A percentile compares a stretch with the other conserved stretches of the same genome.
phyloP scores from a whole-genome alignment of 345 rosid genomes.

The Populus deltoides region DNA sequence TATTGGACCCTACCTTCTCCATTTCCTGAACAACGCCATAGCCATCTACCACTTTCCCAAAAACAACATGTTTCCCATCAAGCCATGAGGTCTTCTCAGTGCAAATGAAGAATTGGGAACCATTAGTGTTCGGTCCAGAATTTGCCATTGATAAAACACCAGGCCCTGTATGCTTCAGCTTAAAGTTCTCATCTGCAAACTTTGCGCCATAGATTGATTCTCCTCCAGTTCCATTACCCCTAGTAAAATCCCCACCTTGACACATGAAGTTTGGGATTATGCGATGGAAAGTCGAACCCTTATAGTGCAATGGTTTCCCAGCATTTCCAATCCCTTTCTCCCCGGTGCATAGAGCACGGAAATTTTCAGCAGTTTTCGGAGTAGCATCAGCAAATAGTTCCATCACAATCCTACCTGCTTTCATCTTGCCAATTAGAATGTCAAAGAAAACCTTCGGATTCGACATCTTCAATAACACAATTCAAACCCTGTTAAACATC shows the following conservation, averaged over 20 bases:
- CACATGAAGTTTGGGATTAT: slow-evolving; percentile 91
- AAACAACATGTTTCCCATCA: slow-evolving; percentile 84
- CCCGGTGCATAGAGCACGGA: slow-evolving; percentile 76
- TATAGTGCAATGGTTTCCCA: slow-evolving; percentile 66
- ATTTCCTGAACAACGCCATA: slow-evolving; percentile 60
- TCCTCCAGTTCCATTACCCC: slow-evolving; percentile 85
- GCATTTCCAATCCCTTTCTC: slow-evolving; percentile 66
- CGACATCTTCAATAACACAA: slow-evolving; percentile 35
- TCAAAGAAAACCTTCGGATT: slow-evolving; percentile 80
- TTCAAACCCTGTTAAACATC: slow-evolving; percentile 17
- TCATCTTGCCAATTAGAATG: slow-evolving; percentile 60
- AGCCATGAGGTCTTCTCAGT: slow-evolving; percentile 74
- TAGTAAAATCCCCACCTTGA: slow-evolving; percentile 84
- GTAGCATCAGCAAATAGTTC: slow-evolving; percentile 70
- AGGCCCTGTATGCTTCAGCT: slow-evolving; percentile 61
- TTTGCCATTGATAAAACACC: slow-evolving; percentile 84
- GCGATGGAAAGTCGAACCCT: slow-evolving; percentile 79
- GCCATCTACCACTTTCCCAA: slow-evolving; percentile 85
- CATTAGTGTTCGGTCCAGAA: slow-evolving; percentile 66
- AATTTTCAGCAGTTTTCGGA: slow-evolving; percentile 73
- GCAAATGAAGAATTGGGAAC: slow-evolving; percentile 92
- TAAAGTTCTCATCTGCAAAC: slow-evolving; percentile 82
- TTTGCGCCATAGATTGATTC: slow-evolving; percentile 72
- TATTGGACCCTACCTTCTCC: slow-evolving; percentile 63
- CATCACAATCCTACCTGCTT: slow-evolving; percentile 72